These are phyloP conservation scores for Pleurotus pulmonarius DNA, from an alignment of 768 basidiomycete species.

Conservation along the genomic window DNA sequence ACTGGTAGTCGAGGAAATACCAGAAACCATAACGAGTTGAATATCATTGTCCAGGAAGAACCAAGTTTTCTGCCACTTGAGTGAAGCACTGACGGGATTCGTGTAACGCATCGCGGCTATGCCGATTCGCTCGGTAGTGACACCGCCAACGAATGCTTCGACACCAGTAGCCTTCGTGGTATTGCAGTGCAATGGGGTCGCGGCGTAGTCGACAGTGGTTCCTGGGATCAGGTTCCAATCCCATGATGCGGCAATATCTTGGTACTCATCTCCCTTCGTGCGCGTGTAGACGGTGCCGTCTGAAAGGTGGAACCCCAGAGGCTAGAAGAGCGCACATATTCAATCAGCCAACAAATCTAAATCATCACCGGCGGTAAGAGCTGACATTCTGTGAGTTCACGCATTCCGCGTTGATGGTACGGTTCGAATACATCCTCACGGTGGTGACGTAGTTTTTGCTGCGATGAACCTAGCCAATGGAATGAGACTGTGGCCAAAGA, in stretches of 20 bases:
- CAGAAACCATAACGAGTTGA: slow-evolving; percentile 60
- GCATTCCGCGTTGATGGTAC: slow-evolving; percentile 63
- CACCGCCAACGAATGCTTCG: slow-evolving; percentile 63
- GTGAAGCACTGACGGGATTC: slow-evolving; percentile 51
- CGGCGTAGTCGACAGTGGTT: slow-evolving; percentile 60
- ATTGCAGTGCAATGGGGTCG: slow-evolving; percentile 47
- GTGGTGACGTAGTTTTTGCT: slow-evolving; percentile 59
- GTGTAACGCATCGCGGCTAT: slow-evolving; percentile 62
- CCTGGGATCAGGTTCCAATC: slow-evolving; percentile 80
- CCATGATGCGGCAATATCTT: slow-evolving; percentile 69
- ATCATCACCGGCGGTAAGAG: neutral
- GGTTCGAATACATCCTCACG: slow-evolving; percentile 57
- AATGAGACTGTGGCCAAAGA: neutral
- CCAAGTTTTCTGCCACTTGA: slow-evolving; percentile 68
- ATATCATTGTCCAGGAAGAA: slow-evolving; percentile 67
- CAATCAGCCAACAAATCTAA: too few species aligned
- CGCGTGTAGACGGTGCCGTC: slow-evolving; percentile 66
- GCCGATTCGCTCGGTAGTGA: slow-evolving; percentile 52
- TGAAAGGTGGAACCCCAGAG: slow-evolving; percentile 64
- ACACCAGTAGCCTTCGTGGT: slow-evolving; percentile 39
- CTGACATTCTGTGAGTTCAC: slow-evolving; percentile 59
- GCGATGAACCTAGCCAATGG: slow-evolving; percentile 53
- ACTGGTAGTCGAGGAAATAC: slow-evolving; percentile 37
- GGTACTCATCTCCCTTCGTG: slow-evolving; percentile 62
- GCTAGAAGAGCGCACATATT: slow-evolving; percentile 27